Base-by-base conservation (phyloP, 2,329 filamentous ascomycete species). In the Fusarium begoniae region DNA sequence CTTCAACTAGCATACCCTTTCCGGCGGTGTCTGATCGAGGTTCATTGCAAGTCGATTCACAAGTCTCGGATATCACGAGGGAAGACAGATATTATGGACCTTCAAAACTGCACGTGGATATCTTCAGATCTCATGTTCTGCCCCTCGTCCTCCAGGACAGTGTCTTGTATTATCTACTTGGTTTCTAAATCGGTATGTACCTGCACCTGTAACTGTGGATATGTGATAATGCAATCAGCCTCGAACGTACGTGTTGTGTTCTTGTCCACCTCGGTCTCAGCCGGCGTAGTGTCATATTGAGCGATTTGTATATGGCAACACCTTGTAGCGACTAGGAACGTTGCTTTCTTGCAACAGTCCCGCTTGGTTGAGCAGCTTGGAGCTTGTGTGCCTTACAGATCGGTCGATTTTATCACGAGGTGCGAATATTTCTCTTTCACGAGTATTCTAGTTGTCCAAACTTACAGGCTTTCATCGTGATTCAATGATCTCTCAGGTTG, bases 401-500 rank as follows among this genome's bases (percentile, higher is more conserved):
- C 66, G 58, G 62, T 65, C 66, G 69, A 75, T 73, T 54, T 24
- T 54, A 57, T 67, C 69, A 75, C 72, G 59, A 60, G 72, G 50
- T 18, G 35, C 2, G 35, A 59, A 62, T 18, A 45, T 53, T 69
- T 61, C 30, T 45, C 50, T 57, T 20, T 37, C 45, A 66, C 53
- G 45, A 18, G 28, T 28, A 22, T 10, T 47, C 24, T 18, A 30
- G 18, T 35, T 60, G 32, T 26, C 38, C 50, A 50, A 54, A 68
- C 50, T 62, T 38, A 10, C 35, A 53, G 35, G 50, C 28, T 44
- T 38, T 15, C 28, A 69, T 38, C 40, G 43, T 59, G 55, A 43
- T 47, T 24, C 35, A 12, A 30, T 15, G n/a, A 35, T 45, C 20
- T 30, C 43, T 20, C 10, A 45, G 17, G 15, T 20, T 13, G 43